Conservation (phyloP, 1,284 basidiomycete genomes). For the Pholiota adiposa region DNA sequence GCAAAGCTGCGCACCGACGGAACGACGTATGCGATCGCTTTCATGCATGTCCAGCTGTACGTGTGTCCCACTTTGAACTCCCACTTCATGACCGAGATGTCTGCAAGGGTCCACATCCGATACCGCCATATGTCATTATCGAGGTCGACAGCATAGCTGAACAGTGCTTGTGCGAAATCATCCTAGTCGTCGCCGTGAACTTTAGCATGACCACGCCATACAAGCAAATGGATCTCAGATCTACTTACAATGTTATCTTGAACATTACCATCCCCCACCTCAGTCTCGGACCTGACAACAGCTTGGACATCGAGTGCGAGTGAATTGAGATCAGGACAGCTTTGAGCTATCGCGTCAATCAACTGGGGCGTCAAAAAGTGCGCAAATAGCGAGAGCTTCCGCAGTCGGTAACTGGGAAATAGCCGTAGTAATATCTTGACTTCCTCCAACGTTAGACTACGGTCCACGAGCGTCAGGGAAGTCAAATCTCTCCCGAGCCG, state of each 20-base stretch:
- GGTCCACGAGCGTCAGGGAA: constrained; percentile 24
- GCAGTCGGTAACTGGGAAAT: constrained; percentile 23
- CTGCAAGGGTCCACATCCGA: constrained; percentile 22
- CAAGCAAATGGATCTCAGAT: not conserved
- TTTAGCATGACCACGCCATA: not conserved
- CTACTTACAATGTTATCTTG: not conserved
- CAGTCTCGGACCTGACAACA: constrained; percentile 17
- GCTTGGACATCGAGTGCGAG: constrained; percentile 24
- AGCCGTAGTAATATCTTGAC: constrained; percentile 18
- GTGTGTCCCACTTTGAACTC: constrained; percentile 24
- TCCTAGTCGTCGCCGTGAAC: constrained; percentile 6
- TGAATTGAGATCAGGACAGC: constrained; percentile 23
- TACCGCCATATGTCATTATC: constrained; percentile 27
- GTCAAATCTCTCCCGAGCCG: constrained; percentile 18
- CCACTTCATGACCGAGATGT: constrained; percentile 28
- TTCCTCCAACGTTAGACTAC: constrained; percentile 23
- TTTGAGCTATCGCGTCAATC: constrained; percentile 24
- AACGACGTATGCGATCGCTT: constrained; percentile 24
- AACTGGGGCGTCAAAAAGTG: constrained; percentile 24
- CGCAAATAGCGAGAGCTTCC: constrained; percentile 24
- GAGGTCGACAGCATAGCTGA: constrained; percentile 23
- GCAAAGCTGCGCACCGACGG: constrained; percentile 27
- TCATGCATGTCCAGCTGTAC: constrained; percentile 24
- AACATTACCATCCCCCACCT: constrained; percentile 6
- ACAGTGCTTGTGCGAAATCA: constrained; percentile 22